Conservation (phyloP, 306 rosid species). For the Benincasa hispida region DNA sequence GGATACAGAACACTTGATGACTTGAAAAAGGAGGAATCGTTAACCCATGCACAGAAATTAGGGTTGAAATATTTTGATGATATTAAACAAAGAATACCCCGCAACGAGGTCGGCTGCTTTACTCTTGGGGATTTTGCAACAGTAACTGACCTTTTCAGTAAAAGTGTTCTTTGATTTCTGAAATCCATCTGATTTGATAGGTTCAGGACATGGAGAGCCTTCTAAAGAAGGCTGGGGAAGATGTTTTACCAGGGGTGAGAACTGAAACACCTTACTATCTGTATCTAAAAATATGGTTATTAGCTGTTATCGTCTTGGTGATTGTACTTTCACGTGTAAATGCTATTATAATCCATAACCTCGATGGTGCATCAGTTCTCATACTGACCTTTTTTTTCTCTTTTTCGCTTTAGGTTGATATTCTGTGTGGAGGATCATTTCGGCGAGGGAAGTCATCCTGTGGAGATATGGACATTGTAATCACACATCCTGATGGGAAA, state of each 20-base stretch:
- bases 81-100: slow-evolving; percentile 68
- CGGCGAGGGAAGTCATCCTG: slow-evolving; percentile 88
- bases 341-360: not conserved
- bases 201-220: slow-evolving; percentile 74
- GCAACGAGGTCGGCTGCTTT: slow-evolving; percentile 54
- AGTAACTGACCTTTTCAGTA: not conserved
- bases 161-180: not conserved
- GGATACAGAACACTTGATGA: slow-evolving; percentile 71
- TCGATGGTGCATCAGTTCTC: not conserved
- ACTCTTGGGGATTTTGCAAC: not conserved
- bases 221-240: slow-evolving; percentile 60
- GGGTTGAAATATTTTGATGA: slow-evolving; percentile 91
- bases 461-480: slow-evolving; percentile 83
- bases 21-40: slow-evolving; percentile 42
- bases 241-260: slow-evolving; percentile 69
- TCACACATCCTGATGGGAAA: slow-evolving; percentile 85
- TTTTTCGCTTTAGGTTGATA: slow-evolving; percentile 29
- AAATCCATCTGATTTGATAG: slow-evolving; percentile 27
- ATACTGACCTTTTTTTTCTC: not conserved
- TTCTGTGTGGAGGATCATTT: slow-evolving; percentile 88
- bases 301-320: not conserved
- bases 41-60: slow-evolving; percentile 65
- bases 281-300: not conserved
- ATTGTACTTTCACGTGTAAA: not conserved
- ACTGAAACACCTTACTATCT: not conserved